Percentiles rank a stretch among this genome's conserved stretches.
Evolutionary conservation across 208 protist species (phyloP).

Genomic region (Herpetomonas samuelpessoai): DNA sequence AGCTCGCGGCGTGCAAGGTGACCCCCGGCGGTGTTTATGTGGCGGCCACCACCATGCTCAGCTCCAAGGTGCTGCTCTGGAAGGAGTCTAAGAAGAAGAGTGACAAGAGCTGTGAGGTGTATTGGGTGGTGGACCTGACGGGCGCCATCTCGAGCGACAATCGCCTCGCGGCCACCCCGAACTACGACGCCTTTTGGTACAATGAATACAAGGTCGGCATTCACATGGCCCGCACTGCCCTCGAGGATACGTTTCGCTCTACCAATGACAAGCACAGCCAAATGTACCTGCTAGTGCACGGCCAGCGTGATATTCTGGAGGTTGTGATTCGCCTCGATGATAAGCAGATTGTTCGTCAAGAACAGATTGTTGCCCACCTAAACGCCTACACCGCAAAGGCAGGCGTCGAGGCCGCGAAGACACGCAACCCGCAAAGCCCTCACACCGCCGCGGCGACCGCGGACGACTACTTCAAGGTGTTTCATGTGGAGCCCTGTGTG

Average conservation of each 20-base stretch:
- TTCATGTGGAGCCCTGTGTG: slow-evolving; percentile 76
- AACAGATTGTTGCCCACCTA: slow-evolving; percentile 64
- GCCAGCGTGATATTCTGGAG: slow-evolving; percentile 66
- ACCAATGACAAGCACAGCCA: slow-evolving; percentile 76
- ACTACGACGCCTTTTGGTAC: slow-evolving; percentile 46
- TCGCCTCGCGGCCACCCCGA: not conserved
- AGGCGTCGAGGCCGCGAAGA: slow-evolving; percentile 36
- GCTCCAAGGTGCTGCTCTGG: slow-evolving; percentile 70
- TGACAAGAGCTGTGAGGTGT: slow-evolving; percentile 56
- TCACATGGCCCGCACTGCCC: slow-evolving; percentile 62
- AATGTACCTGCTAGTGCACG: slow-evolving; percentile 77
- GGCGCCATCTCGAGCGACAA: slow-evolving; percentile 14
- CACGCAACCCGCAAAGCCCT: slow-evolving; percentile 15
- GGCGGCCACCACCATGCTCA: slow-evolving; percentile 55
- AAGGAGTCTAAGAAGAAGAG: slow-evolving; percentile 66
- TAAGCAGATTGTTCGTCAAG: slow-evolving; percentile 62
- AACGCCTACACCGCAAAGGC: slow-evolving; percentile 47
- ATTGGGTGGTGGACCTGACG: slow-evolving; percentile 66
- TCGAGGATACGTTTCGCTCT: slow-evolving; percentile 34
- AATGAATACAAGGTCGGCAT: slow-evolving; percentile 75
- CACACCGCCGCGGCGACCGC: slow-evolving; percentile 13
- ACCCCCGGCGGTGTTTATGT: slow-evolving; percentile 79
- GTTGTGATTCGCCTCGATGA: slow-evolving; percentile 71
- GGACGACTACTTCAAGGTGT: slow-evolving; percentile 69
- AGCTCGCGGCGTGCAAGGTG: slow-evolving; percentile 40